Conservation (phyloP, 805 yeast genomes). For the Yamadazyma ubonensis region DNA sequence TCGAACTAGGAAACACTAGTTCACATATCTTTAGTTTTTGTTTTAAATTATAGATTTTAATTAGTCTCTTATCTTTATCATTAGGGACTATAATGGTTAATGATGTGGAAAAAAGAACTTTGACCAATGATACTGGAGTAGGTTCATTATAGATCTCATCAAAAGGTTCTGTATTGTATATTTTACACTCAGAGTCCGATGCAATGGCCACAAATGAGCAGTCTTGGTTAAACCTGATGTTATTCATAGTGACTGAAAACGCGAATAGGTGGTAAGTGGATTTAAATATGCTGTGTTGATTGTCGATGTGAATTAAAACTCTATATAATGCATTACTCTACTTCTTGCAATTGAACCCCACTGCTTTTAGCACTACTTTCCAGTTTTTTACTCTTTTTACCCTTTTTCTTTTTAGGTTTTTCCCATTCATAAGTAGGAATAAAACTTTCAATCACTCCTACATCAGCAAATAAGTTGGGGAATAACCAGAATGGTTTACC, state of each 20-base stretch:
- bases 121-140: conserved; percentile 31
- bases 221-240: conserved; percentile 43
- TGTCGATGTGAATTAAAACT: not conserved
- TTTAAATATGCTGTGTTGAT: not conserved
- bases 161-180: conserved; percentile 46
- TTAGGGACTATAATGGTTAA: conserved; percentile 41
- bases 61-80: conserved; percentile 23
- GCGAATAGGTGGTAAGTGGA: no score
- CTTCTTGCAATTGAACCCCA: conserved; percentile 42
- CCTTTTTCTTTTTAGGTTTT: conserved; percentile 37
- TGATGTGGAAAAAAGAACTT: conserved; percentile 43
- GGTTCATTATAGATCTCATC: conserved; percentile 36
- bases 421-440: conserved; percentile 87
- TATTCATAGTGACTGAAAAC: conserved; percentile 26
- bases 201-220: conserved; percentile 38
- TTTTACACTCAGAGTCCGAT: conserved; percentile 31
- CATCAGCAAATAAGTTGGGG: conserved; percentile 94
- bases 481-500: conserved; percentile 90
- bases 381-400: conserved; percentile 20
- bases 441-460: conserved; percentile 91
- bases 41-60: conserved; percentile 41
- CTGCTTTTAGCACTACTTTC: conserved; percentile 23
- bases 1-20: conserved; percentile 75
- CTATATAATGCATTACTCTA: conserved; percentile 2
- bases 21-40: conserved; percentile 69